A percentile compares a stretch with the other conserved stretches of the same genome.
Evolutionary conservation across 2,329 filamentous ascomycete genomes (phyloP).

Genomic region (Seiridium cupressi): DNA sequence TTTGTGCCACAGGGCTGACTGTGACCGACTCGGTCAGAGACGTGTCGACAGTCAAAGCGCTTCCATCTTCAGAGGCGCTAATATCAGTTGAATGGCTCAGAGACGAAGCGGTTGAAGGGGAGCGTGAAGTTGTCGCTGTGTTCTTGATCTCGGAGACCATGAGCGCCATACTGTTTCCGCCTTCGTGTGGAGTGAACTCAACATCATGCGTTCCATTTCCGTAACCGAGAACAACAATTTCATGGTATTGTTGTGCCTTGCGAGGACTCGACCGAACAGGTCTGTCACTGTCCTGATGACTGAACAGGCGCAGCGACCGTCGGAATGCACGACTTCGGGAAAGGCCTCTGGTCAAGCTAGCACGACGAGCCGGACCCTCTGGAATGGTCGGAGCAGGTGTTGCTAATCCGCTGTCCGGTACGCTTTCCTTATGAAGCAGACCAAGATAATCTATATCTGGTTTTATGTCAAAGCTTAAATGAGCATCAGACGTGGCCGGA

Average conservation of each 20-base stretch:
- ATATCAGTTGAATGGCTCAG: constrained; percentile 12
- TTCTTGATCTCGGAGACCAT: not conserved
- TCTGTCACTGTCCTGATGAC: constrained; percentile 13
- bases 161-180: not conserved
- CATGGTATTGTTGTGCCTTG: constrained; percentile 37
- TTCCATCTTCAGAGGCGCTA: constrained; percentile 17
- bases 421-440: constrained; percentile 32
- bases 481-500: constrained; percentile 7
- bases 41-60: constrained; percentile 17
- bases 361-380: constrained; percentile 17
- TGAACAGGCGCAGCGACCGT: constrained; percentile 20
- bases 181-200: not conserved
- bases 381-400: not conserved
- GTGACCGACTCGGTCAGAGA: constrained; percentile 10
- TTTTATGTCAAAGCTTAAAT: constrained; percentile 39
- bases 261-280: not conserved
- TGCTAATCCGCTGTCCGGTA: constrained; percentile 4
- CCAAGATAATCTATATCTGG: constrained; percentile 57
- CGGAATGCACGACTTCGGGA: constrained; percentile 28
- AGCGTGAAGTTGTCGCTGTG: not conserved
- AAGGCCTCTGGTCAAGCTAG: constrained; percentile 27
- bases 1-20: not conserved
- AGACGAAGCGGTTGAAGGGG: constrained; percentile 8
- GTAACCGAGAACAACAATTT: constrained; percentile 53
- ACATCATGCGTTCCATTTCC: constrained; percentile 50